phyloP scores from a whole-genome alignment of 1,284 basidiomycete species.

The Moniliophthora roreri region DNA sequence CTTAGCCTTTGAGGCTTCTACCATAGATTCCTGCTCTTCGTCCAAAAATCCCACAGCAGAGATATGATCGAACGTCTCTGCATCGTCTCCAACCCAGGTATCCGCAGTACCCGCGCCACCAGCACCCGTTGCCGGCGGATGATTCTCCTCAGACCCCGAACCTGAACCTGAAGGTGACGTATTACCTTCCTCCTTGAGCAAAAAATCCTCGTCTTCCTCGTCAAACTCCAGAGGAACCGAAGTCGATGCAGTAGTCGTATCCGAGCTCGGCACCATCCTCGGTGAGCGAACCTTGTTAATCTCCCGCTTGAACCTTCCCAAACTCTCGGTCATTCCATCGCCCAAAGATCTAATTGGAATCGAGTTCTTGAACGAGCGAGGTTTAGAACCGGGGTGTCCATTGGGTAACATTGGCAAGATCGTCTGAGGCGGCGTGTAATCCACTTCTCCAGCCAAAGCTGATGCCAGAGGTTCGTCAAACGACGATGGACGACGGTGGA shows the following conservation, averaged over 20 bases:
- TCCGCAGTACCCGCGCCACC: slow-evolving; percentile 53
- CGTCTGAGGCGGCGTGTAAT: slow-evolving; percentile 45
- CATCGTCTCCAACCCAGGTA: slow-evolving; percentile 57
- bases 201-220: slow-evolving; percentile 69
- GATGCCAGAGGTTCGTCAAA: slow-evolving; percentile 79
- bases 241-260: slow-evolving; percentile 22
- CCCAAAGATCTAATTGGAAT: slow-evolving; percentile 60
- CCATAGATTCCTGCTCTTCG: slow-evolving; percentile 45
- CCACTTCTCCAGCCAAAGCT: slow-evolving; percentile 68
- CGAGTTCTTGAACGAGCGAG: slow-evolving; percentile 44
- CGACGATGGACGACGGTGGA: slow-evolving; percentile 45
- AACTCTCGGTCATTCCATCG: slow-evolving; percentile 59
- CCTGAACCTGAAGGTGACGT: slow-evolving; percentile 24
- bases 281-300: slow-evolving; percentile 43
- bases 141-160: slow-evolving; percentile 5
- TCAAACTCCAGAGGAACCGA: slow-evolving; percentile 67
- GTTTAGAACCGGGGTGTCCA: slow-evolving; percentile 45
- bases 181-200: slow-evolving; percentile 18
- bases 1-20: neutral
- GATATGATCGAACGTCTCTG: slow-evolving; percentile 64
- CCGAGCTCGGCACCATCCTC: slow-evolving; percentile 23
- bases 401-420: slow-evolving; percentile 80
- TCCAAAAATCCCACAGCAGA: slow-evolving; percentile 60
- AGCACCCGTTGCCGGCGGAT: slow-evolving; percentile 16
- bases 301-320: slow-evolving; percentile 54